Base-by-base conservation (phyloP, 495 filamentous ascomycete species). In the Penicillium arizonense region DNA sequence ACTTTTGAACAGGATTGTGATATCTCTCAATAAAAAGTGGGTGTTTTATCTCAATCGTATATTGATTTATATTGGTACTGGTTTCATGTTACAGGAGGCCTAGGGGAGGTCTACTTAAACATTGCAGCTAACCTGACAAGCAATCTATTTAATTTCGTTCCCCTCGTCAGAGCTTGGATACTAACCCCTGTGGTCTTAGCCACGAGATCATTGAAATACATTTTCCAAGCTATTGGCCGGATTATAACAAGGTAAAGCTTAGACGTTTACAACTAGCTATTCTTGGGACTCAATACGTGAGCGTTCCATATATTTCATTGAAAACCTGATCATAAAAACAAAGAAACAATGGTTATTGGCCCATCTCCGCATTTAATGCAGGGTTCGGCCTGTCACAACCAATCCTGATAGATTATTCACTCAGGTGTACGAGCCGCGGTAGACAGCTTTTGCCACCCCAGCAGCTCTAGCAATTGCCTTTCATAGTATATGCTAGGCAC, bases 211-310 rank as follows among this genome's bases (percentile, higher is more conserved):
- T 50, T 32, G 47, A 40, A 5, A 20, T 20, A 4, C 5, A 13
- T 13, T 24, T 32, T 32, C 6, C 24, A 20, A 28, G 24, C 13
- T 26, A 41, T n/a, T 24, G 26, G n/a, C 16, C 40, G 36, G 37
- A 24, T 10, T n/a, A 42, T 39, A 7, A 20, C 5, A 36, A 30
- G 8, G 20, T n/a, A 35, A 36, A 35, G 4, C 41, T 45, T 39
- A 7, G 24, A 30, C 39, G 32, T 44, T 44, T 44, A 52, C 33
- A 21, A 5, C n/a, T 44, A 52, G 50, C 47, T 46, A n/a, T 32
- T 46, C 34, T 20, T 26, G 41, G 16, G 28, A 28, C 41, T 46
- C 34, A 21, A 44, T 38, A 39, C 12, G n/a, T 20, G 23, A 32
- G 26, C 18, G 33, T 37, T 41, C 26, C 13, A 33, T 44, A 5